Evolutionary conservation across 148 eudicot species (phyloP), one percentile per base, ranked within the genome.

Genomic region (Cornus kousa): DNA sequence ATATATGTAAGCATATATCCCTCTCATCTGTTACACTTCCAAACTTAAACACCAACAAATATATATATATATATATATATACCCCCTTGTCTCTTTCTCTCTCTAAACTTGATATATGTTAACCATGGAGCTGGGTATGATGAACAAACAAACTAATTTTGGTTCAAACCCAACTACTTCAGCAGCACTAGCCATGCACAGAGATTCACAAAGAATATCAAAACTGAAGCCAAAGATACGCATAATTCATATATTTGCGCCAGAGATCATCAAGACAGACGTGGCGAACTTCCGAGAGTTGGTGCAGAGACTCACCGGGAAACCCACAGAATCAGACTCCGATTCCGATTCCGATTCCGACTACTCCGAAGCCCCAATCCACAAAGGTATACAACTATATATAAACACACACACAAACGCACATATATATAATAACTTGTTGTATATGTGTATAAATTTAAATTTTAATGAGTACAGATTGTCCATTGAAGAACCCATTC

Each of bases 261-360:
- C 97, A 0, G 93, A 93, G 86, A 88, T 93, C 86, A 88, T 90
- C 85, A 87, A 91, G 20, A 90, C 93, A 20, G 93, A 93, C 83
- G 93, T 88, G 0, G 91, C 86, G 0, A 86, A 91, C 69, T 93
- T 93, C 85, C 80, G 91, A 10, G 92, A 88, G 64, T 87, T 90
- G 10, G 97, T 91, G 1, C 95, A 93, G 35, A 79, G 91, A 37
- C 91, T 93, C 74, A 93, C 97, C 35, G 97, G 97, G 9, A 93
- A 91, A 46, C 87, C 95, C 14, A 32, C 85, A 16, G 72, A 79
- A 35, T n/a, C n/a, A n/a, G n/a, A n/a, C n/a, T n/a, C n/a, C n/a
- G n/a, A n/a, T n/a, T n/a, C n/a, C n/a, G 28, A 28, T 1, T 28
- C 28, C 28, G 28, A 28, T 28, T 28, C 28, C 28, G 28, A 28